Evolutionary conservation across 768 basidiomycete genomes (phyloP).

Genomic region (Dioszegia aurantiaca): DNA sequence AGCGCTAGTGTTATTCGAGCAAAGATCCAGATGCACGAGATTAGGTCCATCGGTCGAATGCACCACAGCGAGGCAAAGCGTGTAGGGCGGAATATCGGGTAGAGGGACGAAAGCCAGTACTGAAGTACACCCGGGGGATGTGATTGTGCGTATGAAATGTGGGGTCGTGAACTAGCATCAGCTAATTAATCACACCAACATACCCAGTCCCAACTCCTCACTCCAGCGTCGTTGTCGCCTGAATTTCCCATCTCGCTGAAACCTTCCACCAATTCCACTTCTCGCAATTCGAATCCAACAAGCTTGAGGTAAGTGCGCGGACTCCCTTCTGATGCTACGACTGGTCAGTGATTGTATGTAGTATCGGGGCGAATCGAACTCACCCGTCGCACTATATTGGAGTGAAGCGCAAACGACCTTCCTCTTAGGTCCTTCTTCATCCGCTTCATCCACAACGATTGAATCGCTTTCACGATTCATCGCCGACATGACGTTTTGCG

Average conservation of each 20-base stretch:
- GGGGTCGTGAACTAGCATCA: conserved; percentile 4
- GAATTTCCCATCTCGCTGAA: conserved; percentile 27
- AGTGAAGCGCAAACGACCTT: too few relatives aligned
- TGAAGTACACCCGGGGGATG: conserved; percentile 8
- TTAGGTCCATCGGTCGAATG: conserved; percentile 7
- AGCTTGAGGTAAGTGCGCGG: conserved; percentile 12
- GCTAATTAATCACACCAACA: conserved; percentile 7
- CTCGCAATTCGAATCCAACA: conserved; percentile 23
- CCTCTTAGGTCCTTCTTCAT: background rate
- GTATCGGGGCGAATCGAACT: too few relatives aligned
- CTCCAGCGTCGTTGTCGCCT: background rate
- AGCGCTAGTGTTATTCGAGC: background rate
- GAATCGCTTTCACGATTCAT: background rate
- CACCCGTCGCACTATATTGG: too few relatives aligned
- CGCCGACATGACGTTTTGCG: background rate
- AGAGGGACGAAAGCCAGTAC: conserved; percentile 29
- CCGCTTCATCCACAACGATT: background rate
- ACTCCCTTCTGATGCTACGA: background rate
- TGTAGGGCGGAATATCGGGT: conserved; percentile 14
- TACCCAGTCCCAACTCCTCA: conserved; percentile 34
- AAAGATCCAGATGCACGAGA: conserved; percentile 27
- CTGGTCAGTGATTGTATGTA: too few relatives aligned
- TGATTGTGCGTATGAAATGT: background rate
- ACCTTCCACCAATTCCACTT: conserved; percentile 30
- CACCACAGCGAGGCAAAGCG: conserved; percentile 23